Evolutionary conservation across 2,329 filamentous ascomycete species (phyloP), one percentile per base, ranked within the genome.

Genomic region (Knoxdaviesia capensis): DNA sequence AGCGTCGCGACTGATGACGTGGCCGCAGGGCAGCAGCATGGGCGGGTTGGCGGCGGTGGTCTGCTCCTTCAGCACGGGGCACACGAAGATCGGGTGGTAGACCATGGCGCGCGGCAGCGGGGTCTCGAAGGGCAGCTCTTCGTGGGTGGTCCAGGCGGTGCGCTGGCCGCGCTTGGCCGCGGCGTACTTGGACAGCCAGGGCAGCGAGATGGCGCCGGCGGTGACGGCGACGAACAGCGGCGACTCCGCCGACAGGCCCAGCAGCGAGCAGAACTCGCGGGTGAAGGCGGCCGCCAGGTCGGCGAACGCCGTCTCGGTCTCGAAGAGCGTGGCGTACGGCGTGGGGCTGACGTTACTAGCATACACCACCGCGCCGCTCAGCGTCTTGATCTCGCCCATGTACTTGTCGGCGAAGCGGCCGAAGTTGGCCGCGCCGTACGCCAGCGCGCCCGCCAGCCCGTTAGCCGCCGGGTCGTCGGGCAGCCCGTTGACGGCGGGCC

Each of bases 81-180:
- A 98, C 36, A 98, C 90, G 55, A 98, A 98, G 54, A 98, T 94
- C 43, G 82, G 82, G 58, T 98, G 90, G 64, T 93, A 98, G 40
- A 77, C 64, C 69, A 74, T 74, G 48, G 64, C 68, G 40, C 58
- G 54, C 1, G 73, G 71, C 2, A 77, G 59, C 2, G 72, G 68
- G 1, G 72, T 77, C 52, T 83, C 69, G 54, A 87, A 90, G 0
- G 88, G 85, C 11, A 98, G 65, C 58, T 98, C 90, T 53, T 90
- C 78, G 46, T 81, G 73, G 5, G 84, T 87, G 1, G 87, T 94
- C 90, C 90, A 98, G 58, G 93, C 87, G 0, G 88, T 93, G 47
- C 83, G 77, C 59, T 88, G 87, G 51, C 85, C 77, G 52, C 81
- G 81, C 67, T 92, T 87, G 54, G 90, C 87, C 3, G 71, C 76